phyloP scores from a whole-genome alignment of 345 rosid species.

The Turnera subulata region DNA sequence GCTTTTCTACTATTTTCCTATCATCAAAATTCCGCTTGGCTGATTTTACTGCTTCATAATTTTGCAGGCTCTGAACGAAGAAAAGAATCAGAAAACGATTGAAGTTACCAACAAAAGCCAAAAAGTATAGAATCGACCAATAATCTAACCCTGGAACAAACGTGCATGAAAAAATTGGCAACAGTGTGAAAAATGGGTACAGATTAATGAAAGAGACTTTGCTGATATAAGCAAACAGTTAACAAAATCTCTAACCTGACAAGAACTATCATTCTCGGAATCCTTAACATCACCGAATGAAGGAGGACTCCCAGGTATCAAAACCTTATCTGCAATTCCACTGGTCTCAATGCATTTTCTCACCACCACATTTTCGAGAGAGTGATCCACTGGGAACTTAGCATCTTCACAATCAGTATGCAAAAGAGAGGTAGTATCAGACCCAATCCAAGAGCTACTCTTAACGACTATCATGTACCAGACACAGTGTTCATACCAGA shows the following conservation, averaged over 20 bases:
- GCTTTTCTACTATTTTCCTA: slow-evolving; percentile 21
- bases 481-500: slow-evolving; percentile 21
- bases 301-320: slow-evolving; percentile 43
- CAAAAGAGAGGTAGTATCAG: neutral
- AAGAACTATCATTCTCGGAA: slow-evolving; percentile 43
- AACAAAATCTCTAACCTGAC: slow-evolving; percentile 33
- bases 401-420: neutral
- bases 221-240: slow-evolving; percentile 13
- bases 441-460: neutral
- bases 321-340: slow-evolving; percentile 16
- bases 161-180: neutral
- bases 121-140: too few relatives aligned
- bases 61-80: slow-evolving; percentile 30
- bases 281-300: slow-evolving; percentile 43
- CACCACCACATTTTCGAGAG: slow-evolving; percentile 8
- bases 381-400: slow-evolving; percentile 5
- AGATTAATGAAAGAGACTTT: too few relatives aligned
- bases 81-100: too few relatives aligned
- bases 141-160: too few relatives aligned
- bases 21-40: slow-evolving; percentile 27
- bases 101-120: too few relatives aligned
- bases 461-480: neutral
- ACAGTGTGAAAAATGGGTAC: neutral
- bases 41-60: slow-evolving; percentile 18
- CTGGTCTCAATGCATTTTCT: slow-evolving; percentile 16